phyloP scores from a whole-genome alignment of 257 asterid species.

The Solanum phureja region DNA sequence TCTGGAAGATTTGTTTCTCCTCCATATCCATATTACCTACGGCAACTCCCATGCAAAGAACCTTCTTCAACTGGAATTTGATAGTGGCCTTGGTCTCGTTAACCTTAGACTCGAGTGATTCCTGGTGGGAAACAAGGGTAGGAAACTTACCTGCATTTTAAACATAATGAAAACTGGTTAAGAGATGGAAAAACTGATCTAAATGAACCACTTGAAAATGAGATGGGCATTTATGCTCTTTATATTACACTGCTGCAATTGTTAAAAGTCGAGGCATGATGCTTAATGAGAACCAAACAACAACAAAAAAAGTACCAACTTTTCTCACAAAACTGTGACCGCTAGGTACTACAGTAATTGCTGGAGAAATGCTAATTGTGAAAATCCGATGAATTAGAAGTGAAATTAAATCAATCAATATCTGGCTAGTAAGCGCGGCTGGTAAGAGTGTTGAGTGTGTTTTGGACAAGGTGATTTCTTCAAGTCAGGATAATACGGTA shows the following conservation, averaged over 20 bases:
- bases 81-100: constrained; percentile 3
- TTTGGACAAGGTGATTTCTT: too few relatives aligned
- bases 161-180: too few relatives aligned
- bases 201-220: background rate
- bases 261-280: background rate
- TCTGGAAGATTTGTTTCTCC: constrained; percentile 7
- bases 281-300: background rate
- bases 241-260: background rate
- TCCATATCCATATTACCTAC: constrained; percentile 5
- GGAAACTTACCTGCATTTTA: constrained; percentile 2
- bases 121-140: constrained; percentile 2
- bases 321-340: background rate
- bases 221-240: background rate
- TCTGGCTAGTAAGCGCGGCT: background rate
- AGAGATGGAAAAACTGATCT: too few relatives aligned
- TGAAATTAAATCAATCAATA: background rate
- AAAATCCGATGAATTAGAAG: background rate
- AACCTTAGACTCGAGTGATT: constrained; percentile 2
- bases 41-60: constrained; percentile 10
- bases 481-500: background rate
- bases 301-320: background rate
- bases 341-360: background rate
- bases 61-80: constrained; percentile 9
- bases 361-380: background rate
- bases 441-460: background rate